phyloP scores from a whole-genome alignment of 805 yeast genomes.

The Zygosaccharomyces bisporus region DNA sequence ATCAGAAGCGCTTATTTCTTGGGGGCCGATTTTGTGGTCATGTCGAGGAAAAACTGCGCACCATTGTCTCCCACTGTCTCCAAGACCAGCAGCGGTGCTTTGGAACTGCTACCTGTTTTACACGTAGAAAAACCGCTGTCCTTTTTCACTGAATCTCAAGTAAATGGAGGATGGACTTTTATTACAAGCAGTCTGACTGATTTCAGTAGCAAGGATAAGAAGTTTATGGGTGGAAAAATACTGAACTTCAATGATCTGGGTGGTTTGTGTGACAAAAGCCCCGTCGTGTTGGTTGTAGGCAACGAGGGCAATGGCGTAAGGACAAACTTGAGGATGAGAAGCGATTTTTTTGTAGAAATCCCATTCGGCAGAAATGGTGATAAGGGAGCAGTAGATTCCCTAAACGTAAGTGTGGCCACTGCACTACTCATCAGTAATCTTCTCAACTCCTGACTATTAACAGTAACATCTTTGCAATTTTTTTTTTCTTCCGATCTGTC shows the following conservation, averaged over 20 bases:
- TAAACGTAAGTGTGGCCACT: conserved; percentile 88
- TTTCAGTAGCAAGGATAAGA: conserved; percentile 33
- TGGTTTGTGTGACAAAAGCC: conserved; percentile 44
- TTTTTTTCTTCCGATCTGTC: background rate
- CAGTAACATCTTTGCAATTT: no score
- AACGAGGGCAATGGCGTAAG: conserved; percentile 84
- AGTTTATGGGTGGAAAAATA: conserved; percentile 35
- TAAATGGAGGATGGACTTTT: conserved; percentile 63
- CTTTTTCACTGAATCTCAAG: conserved; percentile 54
- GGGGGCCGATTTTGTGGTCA: conserved; percentile 75
- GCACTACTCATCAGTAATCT: conserved; percentile 53
- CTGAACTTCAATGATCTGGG: conserved; percentile 44
- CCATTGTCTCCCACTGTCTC: conserved; percentile 71
- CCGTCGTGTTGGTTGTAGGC: conserved; percentile 72
- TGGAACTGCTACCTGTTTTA: conserved; percentile 66
- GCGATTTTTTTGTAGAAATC: conserved; percentile 46
- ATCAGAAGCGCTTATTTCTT: conserved; percentile 73
- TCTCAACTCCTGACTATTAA: conserved; percentile 5
- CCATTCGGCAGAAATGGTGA: conserved; percentile 22
- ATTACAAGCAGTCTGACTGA: conserved; percentile 53
- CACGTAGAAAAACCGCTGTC: conserved; percentile 54
- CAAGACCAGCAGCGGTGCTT: conserved; percentile 81
- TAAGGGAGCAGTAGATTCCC: conserved; percentile 54
- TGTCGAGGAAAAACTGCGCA: conserved; percentile 69
- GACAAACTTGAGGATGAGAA: conserved; percentile 53